phyloP scores from a whole-genome alignment of 257 asterid genomes.

The Przewalskia tangutica region DNA sequence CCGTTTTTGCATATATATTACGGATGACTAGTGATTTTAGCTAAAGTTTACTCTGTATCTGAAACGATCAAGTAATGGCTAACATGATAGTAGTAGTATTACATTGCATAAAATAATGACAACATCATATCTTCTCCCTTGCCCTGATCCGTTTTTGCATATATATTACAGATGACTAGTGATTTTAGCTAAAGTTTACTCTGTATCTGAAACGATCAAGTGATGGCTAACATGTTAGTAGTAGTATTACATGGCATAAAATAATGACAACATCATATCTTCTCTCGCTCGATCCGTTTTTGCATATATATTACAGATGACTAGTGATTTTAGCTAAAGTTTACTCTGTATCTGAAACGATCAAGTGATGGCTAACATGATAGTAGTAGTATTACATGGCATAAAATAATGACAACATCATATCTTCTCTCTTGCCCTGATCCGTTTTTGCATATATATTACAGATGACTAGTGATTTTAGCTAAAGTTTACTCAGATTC shows the following conservation, averaged over 20 bases:
- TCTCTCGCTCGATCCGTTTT: background rate
- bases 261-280: background rate
- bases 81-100: background rate
- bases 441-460: background rate
- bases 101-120: background rate
- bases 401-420: background rate
- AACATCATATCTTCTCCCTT: background rate
- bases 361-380: too few relatives aligned
- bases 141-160: background rate
- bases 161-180: background rate
- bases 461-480: background rate
- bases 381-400: background rate
- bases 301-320: background rate
- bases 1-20: background rate
- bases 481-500: conserved; percentile 37
- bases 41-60: conserved; percentile 31
- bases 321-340: background rate
- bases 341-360: conserved; percentile 36
- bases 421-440: background rate
- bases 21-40: background rate
- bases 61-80: background rate
- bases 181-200: conserved; percentile 27
- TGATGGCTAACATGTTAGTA: too few relatives aligned
- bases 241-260: background rate
- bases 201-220: conserved; percentile 11